Percentiles rank a stretch among this genome's conserved stretches.
Evolutionary conservation across 2,329 filamentous ascomycete genomes (phyloP).

Genomic region (Xylaria sp.): DNA sequence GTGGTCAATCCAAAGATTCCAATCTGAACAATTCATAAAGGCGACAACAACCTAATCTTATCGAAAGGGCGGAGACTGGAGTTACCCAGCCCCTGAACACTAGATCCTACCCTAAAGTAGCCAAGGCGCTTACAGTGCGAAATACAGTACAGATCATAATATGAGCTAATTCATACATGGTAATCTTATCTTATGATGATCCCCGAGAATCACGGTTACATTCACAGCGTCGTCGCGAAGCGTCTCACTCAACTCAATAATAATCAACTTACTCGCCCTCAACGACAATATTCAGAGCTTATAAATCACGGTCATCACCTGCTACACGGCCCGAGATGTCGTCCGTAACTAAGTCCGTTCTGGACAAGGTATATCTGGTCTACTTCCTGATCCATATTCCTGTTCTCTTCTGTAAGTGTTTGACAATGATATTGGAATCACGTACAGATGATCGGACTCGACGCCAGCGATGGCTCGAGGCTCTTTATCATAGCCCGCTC

Average conservation of each 20-base stretch:
- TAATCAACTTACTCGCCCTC: background rate
- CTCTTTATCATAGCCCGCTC: background rate
- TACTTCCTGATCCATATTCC: conserved; percentile 51
- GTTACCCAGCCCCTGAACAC: background rate
- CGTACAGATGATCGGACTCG: background rate
- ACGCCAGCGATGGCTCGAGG: background rate
- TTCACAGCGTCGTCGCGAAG: background rate
- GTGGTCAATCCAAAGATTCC: too few species aligned
- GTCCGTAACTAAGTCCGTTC: conserved; percentile 40
- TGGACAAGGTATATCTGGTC: conserved; percentile 49
- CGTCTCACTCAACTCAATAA: background rate
- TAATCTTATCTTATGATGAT: conserved; percentile 13
- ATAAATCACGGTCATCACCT: background rate
- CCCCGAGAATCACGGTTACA: background rate
- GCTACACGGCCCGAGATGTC: conserved; percentile 33
- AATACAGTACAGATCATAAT: background rate
- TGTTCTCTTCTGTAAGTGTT: conserved; percentile 49
- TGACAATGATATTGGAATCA: background rate
- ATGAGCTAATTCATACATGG: conserved; percentile 2
- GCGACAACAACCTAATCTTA: background rate
- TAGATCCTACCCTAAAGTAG: conserved; percentile 3
- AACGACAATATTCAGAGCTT: background rate
- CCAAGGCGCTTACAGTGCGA: conserved; percentile 1
- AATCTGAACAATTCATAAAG: too few species aligned
- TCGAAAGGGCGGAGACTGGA: too few species aligned